Base-by-base conservation (phyloP, 768 basidiomycete genomes). In the Pulveroboletus sp. region DNA sequence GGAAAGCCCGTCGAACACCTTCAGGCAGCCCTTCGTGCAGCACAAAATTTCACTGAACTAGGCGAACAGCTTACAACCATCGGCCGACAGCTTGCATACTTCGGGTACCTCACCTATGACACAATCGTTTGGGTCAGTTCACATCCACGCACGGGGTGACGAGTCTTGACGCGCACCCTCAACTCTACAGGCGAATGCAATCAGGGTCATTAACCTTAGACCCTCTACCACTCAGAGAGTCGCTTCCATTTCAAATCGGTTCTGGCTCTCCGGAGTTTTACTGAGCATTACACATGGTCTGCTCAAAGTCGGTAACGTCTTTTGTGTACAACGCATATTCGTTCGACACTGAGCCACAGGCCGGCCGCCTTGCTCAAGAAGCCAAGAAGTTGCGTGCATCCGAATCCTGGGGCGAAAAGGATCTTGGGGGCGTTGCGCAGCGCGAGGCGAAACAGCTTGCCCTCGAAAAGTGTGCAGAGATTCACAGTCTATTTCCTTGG, bases 1-100 rank as follows among this genome's bases (percentile, higher is more conserved):
- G 92, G 93, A 58, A 95, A 97, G 69, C 93, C 93, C 8, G 59
- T 94, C 55, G 96, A 99, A 64, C 92, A 96, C 70, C 74, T 94
- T 6, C 95, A 98, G 66, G 82, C 91, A 1, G 93, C 91, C 28
- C 71, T 96, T 39, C 85, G 84, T 45, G 84, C 87, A 17, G 72
- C 82, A 3, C 69, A 83, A 26, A 64, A 77, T 1, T 54, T 80
- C 5, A 75, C 76, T 6, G 78, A 83, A 49, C 57, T 83, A 1
- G 70, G 77, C 10, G 90, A 97, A 63, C 85, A 86, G 54, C 72
- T 93, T 48, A 78, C 86, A 0, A 82, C 87, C 21, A 82, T 96
- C 57, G 84, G 78, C 31, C 77, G 91, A 42, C 95, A 98, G 68
- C 64, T 98, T 15, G 79, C 80, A 3, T 98, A 97, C 74, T 93